A percentile compares a stretch with the other conserved stretches of the same genome.
These are phyloP conservation scores for Sclerotinia minor DNA, from an alignment of 2,329 filamentous ascomycete genomes.

Conservation along the genomic window DNA sequence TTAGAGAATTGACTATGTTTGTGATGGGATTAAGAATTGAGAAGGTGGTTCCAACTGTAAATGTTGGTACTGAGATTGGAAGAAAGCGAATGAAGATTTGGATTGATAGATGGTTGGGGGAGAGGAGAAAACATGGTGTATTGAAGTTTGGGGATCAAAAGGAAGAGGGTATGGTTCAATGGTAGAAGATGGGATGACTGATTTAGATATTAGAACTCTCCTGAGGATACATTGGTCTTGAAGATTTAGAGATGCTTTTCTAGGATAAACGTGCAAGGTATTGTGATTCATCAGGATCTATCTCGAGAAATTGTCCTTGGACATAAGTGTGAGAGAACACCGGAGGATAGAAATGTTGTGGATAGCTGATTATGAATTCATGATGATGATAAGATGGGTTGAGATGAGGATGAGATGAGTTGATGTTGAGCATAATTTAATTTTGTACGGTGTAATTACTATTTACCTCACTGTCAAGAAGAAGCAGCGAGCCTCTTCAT, in stretches of 20 bases:
- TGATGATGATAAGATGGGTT: background rate
- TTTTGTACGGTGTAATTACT: no score
- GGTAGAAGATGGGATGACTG: slow-evolving; percentile 28
- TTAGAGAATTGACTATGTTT: slow-evolving; percentile 92
- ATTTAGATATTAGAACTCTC: background rate
- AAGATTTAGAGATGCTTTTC: background rate
- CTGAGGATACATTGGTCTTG: background rate
- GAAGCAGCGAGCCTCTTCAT: no score
- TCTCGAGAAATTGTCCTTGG: background rate
- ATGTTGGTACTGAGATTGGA: slow-evolving; percentile 62
- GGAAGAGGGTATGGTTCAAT: slow-evolving; percentile 36
- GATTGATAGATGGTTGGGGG: slow-evolving; percentile 62
- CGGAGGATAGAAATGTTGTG: background rate
- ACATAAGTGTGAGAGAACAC: background rate
- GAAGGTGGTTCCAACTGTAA: slow-evolving; percentile 90
- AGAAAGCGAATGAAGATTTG: slow-evolving; percentile 63
- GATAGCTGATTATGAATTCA: slow-evolving; percentile 1
- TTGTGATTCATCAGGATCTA: background rate
- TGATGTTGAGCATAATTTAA: no score
- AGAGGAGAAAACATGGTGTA: slow-evolving; percentile 57
- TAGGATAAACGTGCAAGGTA: background rate
- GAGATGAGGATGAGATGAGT: no score
- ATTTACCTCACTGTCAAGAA: no score
- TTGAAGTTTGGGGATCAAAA: slow-evolving; percentile 42
- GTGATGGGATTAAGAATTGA: slow-evolving; percentile 84